A percentile compares a stretch with the other conserved stretches of the same genome.
Evolutionary conservation across 441 rosid genomes (phyloP).

Genomic region (Adansonia gregorii): DNA sequence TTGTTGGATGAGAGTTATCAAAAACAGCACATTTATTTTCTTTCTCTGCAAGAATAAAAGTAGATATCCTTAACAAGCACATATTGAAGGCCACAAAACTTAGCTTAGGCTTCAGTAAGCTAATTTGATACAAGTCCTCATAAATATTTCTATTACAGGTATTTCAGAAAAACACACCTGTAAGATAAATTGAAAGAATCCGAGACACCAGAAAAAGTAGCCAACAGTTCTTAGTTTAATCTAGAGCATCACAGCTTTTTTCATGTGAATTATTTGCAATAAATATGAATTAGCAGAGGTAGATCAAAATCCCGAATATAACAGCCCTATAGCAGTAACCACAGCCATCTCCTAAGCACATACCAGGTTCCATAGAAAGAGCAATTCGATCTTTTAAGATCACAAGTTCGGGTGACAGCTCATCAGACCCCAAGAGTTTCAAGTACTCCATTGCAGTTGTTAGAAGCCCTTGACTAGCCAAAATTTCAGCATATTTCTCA

Average conservation of each 20-base stretch:
- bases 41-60: slow-evolving; percentile 53
- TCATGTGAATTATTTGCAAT: slow-evolving; percentile 11
- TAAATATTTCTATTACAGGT: not conserved
- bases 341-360: slow-evolving; percentile 16
- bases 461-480: slow-evolving; percentile 97
- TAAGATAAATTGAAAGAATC: not conserved
- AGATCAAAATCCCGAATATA: slow-evolving; percentile 4
- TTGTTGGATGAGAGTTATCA: slow-evolving; percentile 47
- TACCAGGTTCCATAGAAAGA: slow-evolving; percentile 66
- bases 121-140: not conserved
- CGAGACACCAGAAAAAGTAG: not conserved
- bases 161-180: not conserved
- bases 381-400: slow-evolving; percentile 90
- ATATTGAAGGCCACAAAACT: slow-evolving; percentile 16
- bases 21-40: slow-evolving; percentile 48
- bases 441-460: slow-evolving; percentile 61
- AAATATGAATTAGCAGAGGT: not conserved
- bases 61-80: slow-evolving; percentile 28
- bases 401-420: slow-evolving; percentile 83
- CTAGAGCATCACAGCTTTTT: slow-evolving; percentile 9
- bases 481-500: slow-evolving; percentile 97
- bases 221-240: not conserved
- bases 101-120: slow-evolving; percentile 2
- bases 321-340: not conserved
- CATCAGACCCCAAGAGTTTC: slow-evolving; percentile 43